Base-by-base conservation (phyloP, 2,329 filamentous ascomycete species). In the Lecanicillium sp. region DNA sequence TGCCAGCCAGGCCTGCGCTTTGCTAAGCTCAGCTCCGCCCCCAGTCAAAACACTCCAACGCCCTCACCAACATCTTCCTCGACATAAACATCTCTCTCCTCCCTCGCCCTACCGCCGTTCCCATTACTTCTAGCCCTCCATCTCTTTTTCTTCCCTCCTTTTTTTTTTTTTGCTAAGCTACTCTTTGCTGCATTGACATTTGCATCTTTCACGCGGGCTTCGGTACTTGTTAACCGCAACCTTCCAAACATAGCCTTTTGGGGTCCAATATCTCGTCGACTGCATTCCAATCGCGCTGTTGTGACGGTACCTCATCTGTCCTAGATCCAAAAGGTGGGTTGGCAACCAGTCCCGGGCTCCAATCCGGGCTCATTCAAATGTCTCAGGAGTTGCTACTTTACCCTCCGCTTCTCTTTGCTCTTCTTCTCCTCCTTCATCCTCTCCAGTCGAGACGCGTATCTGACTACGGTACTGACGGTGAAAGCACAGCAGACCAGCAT, bases 241-340 rank as follows among this genome's bases (percentile, higher is more conserved):
- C 39, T 32, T 29, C 26, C n/a, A 5, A 41, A 20, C 35, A 45
- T 41, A 35, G 23, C 29, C n/a, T 38, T 26, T 49, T 24, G 32
- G n/a, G n/a, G 17, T 24, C 32, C 26, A 37, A 50, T 58, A 61
- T 58, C 54, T 55, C 49, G 52, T 52, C 52, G 57, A 59, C 52
- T 66, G 56, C 63, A 67, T 67, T 67, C 63, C 65, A 62, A 60
- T 58, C 62, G 55, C 60, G 54, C 53, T 64, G 55, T 61, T 61
- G 64, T 60, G 56, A 55, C 54, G 52, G 53, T 54, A 56, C 55
- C 58, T 58, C 53, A 58, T 60, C 58, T 59, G 58, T 60, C 56
- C 59, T 42, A 19, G 55, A 53, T 57, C 50, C 58, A 52, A 64
- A 60, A 68, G 65, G 66, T 68, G 56, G 52, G 65, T 60, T 35